Base-by-base conservation (phyloP, 306 rosid species). In the Lagenaria siceraria region DNA sequence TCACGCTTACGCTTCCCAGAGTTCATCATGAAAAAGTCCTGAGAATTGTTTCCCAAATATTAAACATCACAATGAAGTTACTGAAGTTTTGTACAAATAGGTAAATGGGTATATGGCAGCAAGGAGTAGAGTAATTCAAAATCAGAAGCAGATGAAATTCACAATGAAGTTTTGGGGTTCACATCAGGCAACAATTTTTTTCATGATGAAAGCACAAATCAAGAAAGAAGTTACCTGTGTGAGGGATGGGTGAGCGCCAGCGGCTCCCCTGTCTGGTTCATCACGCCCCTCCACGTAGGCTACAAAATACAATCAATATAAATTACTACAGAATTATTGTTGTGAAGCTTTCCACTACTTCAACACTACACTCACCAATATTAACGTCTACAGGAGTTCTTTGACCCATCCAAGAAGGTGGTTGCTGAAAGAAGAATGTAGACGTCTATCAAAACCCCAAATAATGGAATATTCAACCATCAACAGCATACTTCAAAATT, bases 231-330 rank as follows among this genome's bases (percentile, higher is more conserved):
- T 82, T 87, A 90, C 99, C 91, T 96, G 97, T 75, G 94, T 96
- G 70, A 79, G 77, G 62, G 89, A 77, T 83, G 87, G 96, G 80
- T 88, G 87, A 75, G 96, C 81, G 74, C 87, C 82, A 74, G 96
- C 81, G 76, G 87, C 82, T 87, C 99, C 97, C 82, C 92, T 89
- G 75, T 92, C 98, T 22, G 77, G 84, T 81, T 92, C 99, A 22
- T 92, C 99, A 83, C 98, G 91, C 86, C 94, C 98, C 87, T 96
- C 99, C 80, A 88, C 98, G 46, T 96, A 96, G 83, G 99, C 99
- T 96, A 79, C 84, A 88, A 63, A 80, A 84, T 63, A 81, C 79
- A 79, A 48, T 63, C 78, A 79, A 48, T 74, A 76, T 21, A 49
- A 31, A 68, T 88, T 80, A 89, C 75, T 55, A 70, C 78, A 83